These are phyloP conservation scores for Ogataea methanolica DNA, from an alignment of 805 yeast genomes.

Conservation along the genomic window DNA sequence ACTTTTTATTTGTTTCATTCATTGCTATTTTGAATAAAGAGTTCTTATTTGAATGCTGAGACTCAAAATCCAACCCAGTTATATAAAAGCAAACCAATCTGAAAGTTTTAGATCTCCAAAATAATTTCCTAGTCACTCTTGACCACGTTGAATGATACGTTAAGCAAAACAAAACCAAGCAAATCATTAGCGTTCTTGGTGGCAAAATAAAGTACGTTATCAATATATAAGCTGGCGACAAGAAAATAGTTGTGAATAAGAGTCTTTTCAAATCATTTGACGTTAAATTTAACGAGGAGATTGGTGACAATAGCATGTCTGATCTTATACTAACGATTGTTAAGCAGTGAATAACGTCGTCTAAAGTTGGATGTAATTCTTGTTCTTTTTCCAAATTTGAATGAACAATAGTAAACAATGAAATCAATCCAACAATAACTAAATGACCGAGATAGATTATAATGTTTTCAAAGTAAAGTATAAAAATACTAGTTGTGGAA, in stretches of 20 bases:
- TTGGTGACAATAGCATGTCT: slow-evolving; percentile 76
- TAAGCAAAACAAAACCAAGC: slow-evolving; percentile 55
- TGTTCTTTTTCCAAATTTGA: slow-evolving; percentile 54
- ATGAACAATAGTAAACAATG: slow-evolving; percentile 56
- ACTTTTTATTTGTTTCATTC: slow-evolving; percentile 44
- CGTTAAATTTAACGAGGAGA: slow-evolving; percentile 67
- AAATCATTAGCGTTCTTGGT: slow-evolving; percentile 62
- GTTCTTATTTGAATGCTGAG: slow-evolving; percentile 29
- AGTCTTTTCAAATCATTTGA: slow-evolving; percentile 76
- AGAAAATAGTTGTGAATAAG: slow-evolving; percentile 75
- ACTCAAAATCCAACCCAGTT: slow-evolving; percentile 76
- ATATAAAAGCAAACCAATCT: slow-evolving; percentile 72
- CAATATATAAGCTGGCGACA: slow-evolving; percentile 80
- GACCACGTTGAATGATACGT: slow-evolving; percentile 88
- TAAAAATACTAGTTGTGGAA: slow-evolving; percentile 48
- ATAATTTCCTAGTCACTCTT: slow-evolving; percentile 71
- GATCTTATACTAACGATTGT: slow-evolving; percentile 71
- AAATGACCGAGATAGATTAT: slow-evolving; percentile 82
- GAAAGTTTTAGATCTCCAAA: slow-evolving; percentile 77
- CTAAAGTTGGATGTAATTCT: slow-evolving; percentile 71
- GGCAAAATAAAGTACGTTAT: slow-evolving; percentile 62
- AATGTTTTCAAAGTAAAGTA: slow-evolving; percentile 74
- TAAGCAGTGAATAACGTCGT: slow-evolving; percentile 75
- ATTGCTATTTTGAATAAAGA: slow-evolving; percentile 50
- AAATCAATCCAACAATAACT: slow-evolving; percentile 55